Conservation (phyloP, 1,139 yeast genomes). For the Protomyces inouyei region DNA sequence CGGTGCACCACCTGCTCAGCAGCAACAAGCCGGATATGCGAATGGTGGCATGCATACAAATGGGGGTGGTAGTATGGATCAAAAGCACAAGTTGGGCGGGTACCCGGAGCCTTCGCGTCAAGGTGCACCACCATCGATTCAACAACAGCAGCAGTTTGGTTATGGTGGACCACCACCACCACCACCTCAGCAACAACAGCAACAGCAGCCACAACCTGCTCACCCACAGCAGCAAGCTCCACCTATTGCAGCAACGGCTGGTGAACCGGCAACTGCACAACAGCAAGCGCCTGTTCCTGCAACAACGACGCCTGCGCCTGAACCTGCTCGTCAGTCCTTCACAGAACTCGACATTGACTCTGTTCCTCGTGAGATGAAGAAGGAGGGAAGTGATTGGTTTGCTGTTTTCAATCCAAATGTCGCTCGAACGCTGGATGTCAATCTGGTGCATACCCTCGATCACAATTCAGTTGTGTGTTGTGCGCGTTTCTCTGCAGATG, state of each 20-base stretch:
- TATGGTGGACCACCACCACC: slow-evolving; percentile 11
- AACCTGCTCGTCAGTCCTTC: slow-evolving; percentile 8
- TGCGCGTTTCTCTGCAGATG: slow-evolving; percentile 87
- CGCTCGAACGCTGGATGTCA: slow-evolving; percentile 70
- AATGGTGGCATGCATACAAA: neutral
- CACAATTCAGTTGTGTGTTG: slow-evolving; percentile 96
- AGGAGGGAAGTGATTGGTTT: slow-evolving; percentile 79
- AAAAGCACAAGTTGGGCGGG: neutral
- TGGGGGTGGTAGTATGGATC: neutral
- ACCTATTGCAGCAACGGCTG: slow-evolving; percentile 29
- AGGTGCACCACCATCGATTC: slow-evolving; percentile 1
- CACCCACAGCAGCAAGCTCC: slow-evolving; percentile 17
- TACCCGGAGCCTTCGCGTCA: neutral
- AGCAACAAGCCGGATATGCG: neutral
- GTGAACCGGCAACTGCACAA: slow-evolving; percentile 32
- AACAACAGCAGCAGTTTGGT: slow-evolving; percentile 29
- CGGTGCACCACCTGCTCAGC: slow-evolving; percentile 15
- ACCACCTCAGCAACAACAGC: neutral
- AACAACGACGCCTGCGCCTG: slow-evolving; percentile 21
- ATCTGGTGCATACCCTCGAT: slow-evolving; percentile 80
- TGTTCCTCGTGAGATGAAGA: slow-evolving; percentile 51
- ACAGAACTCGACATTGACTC: slow-evolving; percentile 22
- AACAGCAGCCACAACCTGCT: slow-evolving; percentile 18
- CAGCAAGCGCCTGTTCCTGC: slow-evolving; percentile 5
- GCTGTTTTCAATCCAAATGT: slow-evolving; percentile 87